Conservation (phyloP, 208 protist genomes). For the Leishmania major region DNA sequence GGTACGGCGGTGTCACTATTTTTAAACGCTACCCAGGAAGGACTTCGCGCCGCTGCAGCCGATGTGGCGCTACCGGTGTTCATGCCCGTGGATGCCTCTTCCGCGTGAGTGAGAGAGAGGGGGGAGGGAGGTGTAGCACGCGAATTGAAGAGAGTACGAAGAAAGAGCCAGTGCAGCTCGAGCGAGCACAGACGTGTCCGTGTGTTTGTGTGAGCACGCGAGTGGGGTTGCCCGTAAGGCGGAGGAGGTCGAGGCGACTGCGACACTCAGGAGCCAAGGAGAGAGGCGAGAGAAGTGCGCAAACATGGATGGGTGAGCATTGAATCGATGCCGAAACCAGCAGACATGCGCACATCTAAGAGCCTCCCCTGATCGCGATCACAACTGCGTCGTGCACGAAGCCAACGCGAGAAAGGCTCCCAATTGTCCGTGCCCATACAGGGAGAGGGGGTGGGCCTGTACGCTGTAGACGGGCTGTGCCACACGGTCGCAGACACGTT, state of each 20-base stretch:
- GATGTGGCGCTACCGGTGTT: neutral
- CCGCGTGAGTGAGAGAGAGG: too few species aligned
- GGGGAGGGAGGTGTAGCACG: neutral
- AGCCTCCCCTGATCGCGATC: too few species aligned
- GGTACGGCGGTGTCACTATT: neutral
- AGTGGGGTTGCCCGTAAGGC: neutral
- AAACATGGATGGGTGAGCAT: neutral
- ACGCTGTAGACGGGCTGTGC: neutral
- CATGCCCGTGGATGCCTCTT: neutral
- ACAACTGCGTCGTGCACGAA: too few species aligned
- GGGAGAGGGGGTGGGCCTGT: neutral
- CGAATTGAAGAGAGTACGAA: neutral
- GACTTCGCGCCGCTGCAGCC: neutral
- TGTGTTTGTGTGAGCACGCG: neutral
- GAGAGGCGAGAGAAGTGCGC: neutral
- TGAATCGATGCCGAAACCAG: neutral
- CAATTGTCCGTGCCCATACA: neutral
- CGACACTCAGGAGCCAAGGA: neutral
- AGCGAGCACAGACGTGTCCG: neutral
- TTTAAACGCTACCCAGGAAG: neutral
- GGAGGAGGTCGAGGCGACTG: neutral
- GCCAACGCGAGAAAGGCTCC: too few species aligned
- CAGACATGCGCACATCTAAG: neutral
- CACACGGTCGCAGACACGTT: neutral
- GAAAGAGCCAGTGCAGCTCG: neutral